phyloP scores from a whole-genome alignment of 352 stramenopile genomes.

The Globisporangium viniferum region DNA sequence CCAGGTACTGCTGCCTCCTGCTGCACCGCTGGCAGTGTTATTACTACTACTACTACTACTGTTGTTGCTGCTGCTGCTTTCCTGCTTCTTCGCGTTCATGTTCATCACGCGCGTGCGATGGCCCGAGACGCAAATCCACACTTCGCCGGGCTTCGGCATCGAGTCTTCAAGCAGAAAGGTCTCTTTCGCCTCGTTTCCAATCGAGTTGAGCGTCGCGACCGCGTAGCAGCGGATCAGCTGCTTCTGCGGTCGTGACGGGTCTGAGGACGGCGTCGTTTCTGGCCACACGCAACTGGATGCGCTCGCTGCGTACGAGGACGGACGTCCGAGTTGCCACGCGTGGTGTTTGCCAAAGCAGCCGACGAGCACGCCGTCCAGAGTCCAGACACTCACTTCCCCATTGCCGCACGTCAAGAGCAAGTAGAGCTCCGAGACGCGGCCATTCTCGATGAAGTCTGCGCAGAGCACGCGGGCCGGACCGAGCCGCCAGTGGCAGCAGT shows the following conservation, averaged over 20 bases:
- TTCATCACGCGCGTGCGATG: constrained; percentile 41
- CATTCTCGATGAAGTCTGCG: constrained; percentile 66
- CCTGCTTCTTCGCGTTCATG: constrained; percentile 27
- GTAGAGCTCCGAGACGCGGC: constrained; percentile 53
- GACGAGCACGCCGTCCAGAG: constrained; percentile 60
- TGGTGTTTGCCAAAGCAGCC: constrained; percentile 65
- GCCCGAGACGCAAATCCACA: constrained; percentile 65
- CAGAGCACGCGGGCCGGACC: constrained; percentile 35
- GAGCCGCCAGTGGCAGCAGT: constrained; percentile 55
- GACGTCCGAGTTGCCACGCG: constrained; percentile 56
- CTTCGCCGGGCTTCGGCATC: constrained; percentile 73
- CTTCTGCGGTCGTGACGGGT: constrained; percentile 9
- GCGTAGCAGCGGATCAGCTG: constrained; percentile 61
- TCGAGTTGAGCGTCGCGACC: constrained; percentile 41
- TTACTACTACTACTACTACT: too few species aligned
- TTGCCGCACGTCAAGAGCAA: constrained; percentile 58
- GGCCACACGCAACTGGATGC: constrained; percentile 46
- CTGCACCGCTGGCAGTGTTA: too few species aligned
- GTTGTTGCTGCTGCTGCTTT: constrained; percentile 12
- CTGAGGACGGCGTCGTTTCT: background rate
- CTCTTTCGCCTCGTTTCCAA: constrained; percentile 31
- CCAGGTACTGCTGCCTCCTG: background rate
- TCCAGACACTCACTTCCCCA: constrained; percentile 73
- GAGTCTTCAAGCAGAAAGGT: constrained; percentile 69
- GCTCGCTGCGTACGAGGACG: constrained; percentile 39